Evolutionary conservation across 305 asterid genomes (phyloP).

Genomic region (Solanum hybrid): DNA sequence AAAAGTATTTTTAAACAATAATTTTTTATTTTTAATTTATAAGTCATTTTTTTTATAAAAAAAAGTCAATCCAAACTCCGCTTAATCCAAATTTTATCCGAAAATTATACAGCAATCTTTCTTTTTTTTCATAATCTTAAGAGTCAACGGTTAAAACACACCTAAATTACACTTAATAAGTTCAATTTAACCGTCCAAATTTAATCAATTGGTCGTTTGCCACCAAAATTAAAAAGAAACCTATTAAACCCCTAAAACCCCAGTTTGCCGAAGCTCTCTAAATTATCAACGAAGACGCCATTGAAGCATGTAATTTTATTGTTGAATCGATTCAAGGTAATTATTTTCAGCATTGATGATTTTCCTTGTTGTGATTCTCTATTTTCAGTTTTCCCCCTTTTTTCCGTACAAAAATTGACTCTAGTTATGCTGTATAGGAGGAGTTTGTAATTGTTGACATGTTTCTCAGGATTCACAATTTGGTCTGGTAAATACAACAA

Average conservation of each 20-base stretch:
- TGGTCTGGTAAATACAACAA: conserved; percentile 3
- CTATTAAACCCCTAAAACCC: not conserved
- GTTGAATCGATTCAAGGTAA: not conserved
- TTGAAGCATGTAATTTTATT: not conserved
- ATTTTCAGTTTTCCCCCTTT: not conserved
- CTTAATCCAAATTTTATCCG: not conserved
- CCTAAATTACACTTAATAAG: not conserved
- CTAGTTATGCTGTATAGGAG: not conserved
- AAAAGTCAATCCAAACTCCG: not conserved
- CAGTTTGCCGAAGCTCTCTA: not conserved
- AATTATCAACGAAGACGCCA: not conserved
- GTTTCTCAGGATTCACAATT: not conserved
- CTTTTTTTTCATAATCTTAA: not conserved
- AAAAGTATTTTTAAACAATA: no score
- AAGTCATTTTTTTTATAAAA: not conserved
- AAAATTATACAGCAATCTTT: not conserved
- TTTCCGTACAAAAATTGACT: not conserved
- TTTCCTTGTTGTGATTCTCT: not conserved
- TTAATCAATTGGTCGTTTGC: not conserved
- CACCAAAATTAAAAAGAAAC: not conserved
- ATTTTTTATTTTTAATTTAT: no score
- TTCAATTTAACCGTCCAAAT: not conserved
- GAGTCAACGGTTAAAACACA: not conserved
- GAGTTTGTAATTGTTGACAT: not conserved
- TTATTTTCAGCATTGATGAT: not conserved